phyloP scores from a whole-genome alignment of 257 asterid species.

The Solanum pennellii region DNA sequence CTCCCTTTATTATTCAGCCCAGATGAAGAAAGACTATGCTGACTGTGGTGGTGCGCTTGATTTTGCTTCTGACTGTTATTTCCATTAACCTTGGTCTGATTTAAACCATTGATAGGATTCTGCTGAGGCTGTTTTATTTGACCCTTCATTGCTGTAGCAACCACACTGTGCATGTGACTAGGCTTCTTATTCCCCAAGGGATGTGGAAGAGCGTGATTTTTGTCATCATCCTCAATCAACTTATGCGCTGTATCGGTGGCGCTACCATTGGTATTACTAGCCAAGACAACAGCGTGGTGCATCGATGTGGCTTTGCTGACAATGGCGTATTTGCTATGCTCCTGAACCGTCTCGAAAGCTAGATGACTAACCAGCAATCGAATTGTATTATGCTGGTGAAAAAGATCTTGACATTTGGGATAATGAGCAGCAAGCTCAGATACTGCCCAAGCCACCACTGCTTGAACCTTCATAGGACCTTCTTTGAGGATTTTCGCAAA shows the following conservation, averaged over 20 bases:
- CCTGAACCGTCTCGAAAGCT: background rate
- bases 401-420: background rate
- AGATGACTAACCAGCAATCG: background rate
- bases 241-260: background rate
- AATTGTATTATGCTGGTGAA: background rate
- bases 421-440: background rate
- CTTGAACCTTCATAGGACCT: background rate
- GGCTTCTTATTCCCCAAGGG: constrained; percentile 12
- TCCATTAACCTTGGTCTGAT: background rate
- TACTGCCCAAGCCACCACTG: background rate
- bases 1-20: constrained; percentile 7
- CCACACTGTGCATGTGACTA: constrained; percentile 10
- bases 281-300: background rate
- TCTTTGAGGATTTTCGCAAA: background rate
- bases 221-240: constrained; percentile 13
- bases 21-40: background rate
- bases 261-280: background rate
- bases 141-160: constrained; percentile 10
- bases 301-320: background rate
- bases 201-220: background rate
- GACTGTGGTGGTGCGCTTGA: constrained; percentile 5
- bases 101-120: background rate
- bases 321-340: background rate
- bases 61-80: constrained; percentile 1
- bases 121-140: background rate